phyloP scores from a whole-genome alignment of 2,329 filamentous ascomycete genomes.

The Apiospora aurea region DNA sequence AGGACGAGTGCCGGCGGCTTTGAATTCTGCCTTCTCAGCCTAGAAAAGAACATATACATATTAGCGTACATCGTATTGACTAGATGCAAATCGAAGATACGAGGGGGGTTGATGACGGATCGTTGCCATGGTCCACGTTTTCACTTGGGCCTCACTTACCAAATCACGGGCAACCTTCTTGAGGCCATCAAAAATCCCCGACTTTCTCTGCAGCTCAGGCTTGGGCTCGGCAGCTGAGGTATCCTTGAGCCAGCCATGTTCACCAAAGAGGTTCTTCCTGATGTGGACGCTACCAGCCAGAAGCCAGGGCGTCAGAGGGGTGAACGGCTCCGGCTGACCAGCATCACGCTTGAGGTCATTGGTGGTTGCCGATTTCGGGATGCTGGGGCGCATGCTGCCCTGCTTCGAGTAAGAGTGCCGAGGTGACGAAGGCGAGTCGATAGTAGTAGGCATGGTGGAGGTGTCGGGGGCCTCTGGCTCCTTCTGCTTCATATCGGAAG shows the following conservation, averaged over 20 bases:
- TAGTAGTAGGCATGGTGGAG: neutral
- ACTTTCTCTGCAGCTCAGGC: constrained; percentile 32
- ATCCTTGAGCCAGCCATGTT: constrained; percentile 64
- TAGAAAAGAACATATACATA: neutral
- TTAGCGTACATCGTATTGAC: neutral
- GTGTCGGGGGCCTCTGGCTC: neutral
- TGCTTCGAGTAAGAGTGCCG: neutral
- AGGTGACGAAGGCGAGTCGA: neutral
- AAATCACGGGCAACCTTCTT: constrained; percentile 61
- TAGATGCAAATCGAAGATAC: neutral
- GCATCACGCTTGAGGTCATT: constrained; percentile 19
- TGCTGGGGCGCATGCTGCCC: constrained; percentile 5
- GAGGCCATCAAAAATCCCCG: constrained; percentile 36
- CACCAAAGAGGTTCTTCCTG: constrained; percentile 60
- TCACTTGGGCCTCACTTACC: constrained; percentile 44
- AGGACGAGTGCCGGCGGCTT: constrained; percentile 41
- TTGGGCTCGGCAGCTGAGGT: constrained; percentile 34
- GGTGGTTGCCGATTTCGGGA: constrained; percentile 28
- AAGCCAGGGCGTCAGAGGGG: constrained; percentile 40
- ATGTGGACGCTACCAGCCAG: constrained; percentile 26
- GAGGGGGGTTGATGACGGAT: neutral
- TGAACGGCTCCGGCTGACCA: constrained; percentile 32
- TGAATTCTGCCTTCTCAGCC: constrained; percentile 45
- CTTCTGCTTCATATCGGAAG: neutral
- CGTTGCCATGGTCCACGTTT: neutral